Base-by-base conservation (phyloP, 208 protist species). In the Leptomonas seymouri region DNA sequence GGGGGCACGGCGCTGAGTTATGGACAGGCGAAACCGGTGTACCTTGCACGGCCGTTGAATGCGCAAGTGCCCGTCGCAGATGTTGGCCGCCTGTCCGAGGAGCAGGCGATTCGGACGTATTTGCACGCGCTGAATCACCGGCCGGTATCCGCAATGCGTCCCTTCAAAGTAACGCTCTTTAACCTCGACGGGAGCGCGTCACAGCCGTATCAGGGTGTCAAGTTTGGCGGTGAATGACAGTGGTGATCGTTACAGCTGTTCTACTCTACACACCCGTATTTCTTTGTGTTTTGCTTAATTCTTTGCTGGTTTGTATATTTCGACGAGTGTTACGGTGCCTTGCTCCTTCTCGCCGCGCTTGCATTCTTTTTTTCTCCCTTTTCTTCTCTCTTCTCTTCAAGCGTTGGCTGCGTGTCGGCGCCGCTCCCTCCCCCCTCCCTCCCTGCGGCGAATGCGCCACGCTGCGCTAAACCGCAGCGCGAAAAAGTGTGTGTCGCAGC, bases 101-200 rank as follows among this genome's bases (percentile, higher is more conserved):
- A 94, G 67, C 79, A 93, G 76, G 86, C 86, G 8, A 82, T 96
- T 25, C 91, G 91, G 23, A 74, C 66, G 25, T 84, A 91, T 34
- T 79, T 96, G 55, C 67, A 92, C 28, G 81, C 81, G 16, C 71
- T 92, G 34, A 74, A 82, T 28, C 57, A 76, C 61, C 41, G 82
- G 1, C 86, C 84, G 1, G 79, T 86, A 30, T 93, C 88, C 8
- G 64, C 84, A 3, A 73, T 88, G 73, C 74, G 81, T 6, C 85
- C 89, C 25, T 93, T 92, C 72, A 81, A 78, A 54, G 88, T 96
- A n/a, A 92, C 89, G 27, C 80, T 96, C 4, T 96, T 96, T 64
- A 96, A 96, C 56, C 71, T 96, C 18, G 91, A 96, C 67, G 91
- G 89, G 31, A 88, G 79, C 64, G 34, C 77, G 12, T 80, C 60